phyloP scores from a whole-genome alignment of 306 rosid genomes.

The Quercus bicolor region DNA sequence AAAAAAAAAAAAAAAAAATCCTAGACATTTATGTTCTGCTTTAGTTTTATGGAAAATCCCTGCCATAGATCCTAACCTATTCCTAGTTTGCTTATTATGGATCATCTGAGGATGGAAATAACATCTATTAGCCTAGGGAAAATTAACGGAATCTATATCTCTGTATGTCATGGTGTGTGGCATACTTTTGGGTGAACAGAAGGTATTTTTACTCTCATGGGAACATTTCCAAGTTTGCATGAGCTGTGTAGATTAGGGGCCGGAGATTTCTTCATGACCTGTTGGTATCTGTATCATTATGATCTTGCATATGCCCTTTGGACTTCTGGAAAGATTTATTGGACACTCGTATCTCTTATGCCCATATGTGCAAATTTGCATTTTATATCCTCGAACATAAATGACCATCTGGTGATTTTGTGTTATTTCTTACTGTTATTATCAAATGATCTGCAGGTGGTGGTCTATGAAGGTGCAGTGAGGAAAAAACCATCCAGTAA shows the following conservation, averaged over 20 bases:
- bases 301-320: neutral
- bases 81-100: no score
- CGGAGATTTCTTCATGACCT: neutral
- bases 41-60: no score
- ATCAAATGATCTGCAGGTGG: constrained; percentile 85
- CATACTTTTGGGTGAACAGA: no score
- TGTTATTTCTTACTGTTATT: constrained; percentile 37
- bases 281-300: neutral
- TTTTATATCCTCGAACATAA: constrained; percentile 47
- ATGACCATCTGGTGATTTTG: constrained; percentile 50
- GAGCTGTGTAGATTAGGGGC: neutral
- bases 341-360: neutral
- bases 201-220: no score
- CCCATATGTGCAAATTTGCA: constrained; percentile 10
- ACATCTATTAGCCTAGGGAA: no score
- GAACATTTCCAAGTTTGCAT: neutral
- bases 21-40: no score
- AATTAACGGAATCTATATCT: no score
- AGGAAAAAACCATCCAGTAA: constrained; percentile 91
- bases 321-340: neutral
- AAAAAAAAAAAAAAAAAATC: no score
- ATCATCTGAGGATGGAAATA: no score
- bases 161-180: no score
- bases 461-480: constrained; percentile 81
- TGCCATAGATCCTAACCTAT: no score